Evolutionary conservation across 2,329 filamentous ascomycete species (phyloP).

Genomic region (Penicillium concentricum): DNA sequence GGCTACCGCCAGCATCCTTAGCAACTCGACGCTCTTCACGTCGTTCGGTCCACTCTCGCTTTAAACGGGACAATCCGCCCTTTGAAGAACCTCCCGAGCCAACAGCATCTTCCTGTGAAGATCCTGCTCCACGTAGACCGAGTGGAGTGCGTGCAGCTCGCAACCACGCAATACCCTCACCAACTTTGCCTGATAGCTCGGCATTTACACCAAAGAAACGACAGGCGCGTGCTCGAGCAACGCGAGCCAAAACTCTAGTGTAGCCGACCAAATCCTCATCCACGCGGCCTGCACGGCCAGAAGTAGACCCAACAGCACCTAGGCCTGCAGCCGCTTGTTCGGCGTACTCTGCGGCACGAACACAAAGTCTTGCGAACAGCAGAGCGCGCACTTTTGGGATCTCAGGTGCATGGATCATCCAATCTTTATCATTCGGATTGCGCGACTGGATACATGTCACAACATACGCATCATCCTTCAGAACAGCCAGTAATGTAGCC

Average conservation of each 20-base stretch:
- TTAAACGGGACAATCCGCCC: conserved; percentile 54
- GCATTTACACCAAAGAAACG: conserved; percentile 89
- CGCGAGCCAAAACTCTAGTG: conserved; percentile 69
- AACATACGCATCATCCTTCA: conserved; percentile 94
- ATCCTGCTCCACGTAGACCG: conserved; percentile 55
- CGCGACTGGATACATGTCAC: conserved; percentile 76
- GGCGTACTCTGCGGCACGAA: conserved; percentile 86
- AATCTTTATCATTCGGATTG: conserved; percentile 82
- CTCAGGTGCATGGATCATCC: conserved; percentile 91
- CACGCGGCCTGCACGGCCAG: conserved; percentile 39
- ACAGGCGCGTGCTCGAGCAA: conserved; percentile 79
- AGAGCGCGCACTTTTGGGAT: conserved; percentile 87
- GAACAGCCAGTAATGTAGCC: conserved; percentile 81
- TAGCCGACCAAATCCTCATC: conserved; percentile 70
- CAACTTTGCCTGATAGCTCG: conserved; percentile 76
- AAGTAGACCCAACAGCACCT: conserved; percentile 34
- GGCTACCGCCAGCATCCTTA: conserved; percentile 51
- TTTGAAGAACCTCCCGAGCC: conserved; percentile 7
- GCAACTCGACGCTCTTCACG: conserved; percentile 78
- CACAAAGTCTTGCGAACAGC: conserved; percentile 81
- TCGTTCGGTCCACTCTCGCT: conserved; percentile 72
- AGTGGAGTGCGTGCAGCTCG: conserved; percentile 73
- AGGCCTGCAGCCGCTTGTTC: conserved; percentile 63
- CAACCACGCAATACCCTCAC: conserved; percentile 84
- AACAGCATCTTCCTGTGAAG: conserved; percentile 3